Evolutionary conservation across 2,329 filamentous ascomycete genomes (phyloP).

Genomic region (Penicillium paneum): DNA sequence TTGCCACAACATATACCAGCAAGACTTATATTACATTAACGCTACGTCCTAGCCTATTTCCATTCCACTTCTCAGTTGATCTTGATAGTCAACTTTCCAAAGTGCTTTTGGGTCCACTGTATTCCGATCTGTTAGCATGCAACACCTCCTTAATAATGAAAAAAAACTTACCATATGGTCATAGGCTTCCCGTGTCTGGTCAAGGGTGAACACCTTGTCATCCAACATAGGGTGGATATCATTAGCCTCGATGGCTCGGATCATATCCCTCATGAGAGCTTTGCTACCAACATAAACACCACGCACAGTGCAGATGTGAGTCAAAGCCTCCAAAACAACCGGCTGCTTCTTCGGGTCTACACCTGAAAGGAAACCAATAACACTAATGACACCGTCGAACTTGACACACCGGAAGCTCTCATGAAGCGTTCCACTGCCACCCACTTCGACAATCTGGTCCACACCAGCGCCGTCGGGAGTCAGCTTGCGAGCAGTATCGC

Average conservation of each 20-base stretch:
- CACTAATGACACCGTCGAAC: slow-evolving; percentile 54
- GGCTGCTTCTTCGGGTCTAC: slow-evolving; percentile 48
- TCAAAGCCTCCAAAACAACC: slow-evolving; percentile 51
- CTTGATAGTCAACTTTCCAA: slow-evolving; percentile 56
- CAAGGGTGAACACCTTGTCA: slow-evolving; percentile 54
- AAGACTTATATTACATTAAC: background rate
- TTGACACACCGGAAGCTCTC: slow-evolving; percentile 54
- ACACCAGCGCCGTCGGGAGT: slow-evolving; percentile 54
- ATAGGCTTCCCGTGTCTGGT: slow-evolving; percentile 53
- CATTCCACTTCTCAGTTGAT: slow-evolving; percentile 24
- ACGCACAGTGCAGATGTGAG: slow-evolving; percentile 53
- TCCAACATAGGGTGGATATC: slow-evolving; percentile 60
- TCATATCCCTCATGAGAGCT: slow-evolving; percentile 59
- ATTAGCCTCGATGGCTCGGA: slow-evolving; percentile 56
- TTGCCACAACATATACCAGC: too few relatives aligned
- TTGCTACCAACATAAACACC: slow-evolving; percentile 57
- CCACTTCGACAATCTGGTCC: slow-evolving; percentile 64
- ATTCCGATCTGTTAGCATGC: slow-evolving; percentile 18
- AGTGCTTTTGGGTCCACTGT: slow-evolving; percentile 52
- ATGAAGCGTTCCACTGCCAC: slow-evolving; percentile 61
- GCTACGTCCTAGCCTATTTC: background rate
- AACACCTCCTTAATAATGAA: background rate
- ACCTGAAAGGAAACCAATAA: slow-evolving; percentile 59
- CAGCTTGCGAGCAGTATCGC: slow-evolving; percentile 52
- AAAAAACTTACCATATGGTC: slow-evolving; percentile 49